Conservation (phyloP, 257 asterid species). For the Striga asiatica region DNA sequence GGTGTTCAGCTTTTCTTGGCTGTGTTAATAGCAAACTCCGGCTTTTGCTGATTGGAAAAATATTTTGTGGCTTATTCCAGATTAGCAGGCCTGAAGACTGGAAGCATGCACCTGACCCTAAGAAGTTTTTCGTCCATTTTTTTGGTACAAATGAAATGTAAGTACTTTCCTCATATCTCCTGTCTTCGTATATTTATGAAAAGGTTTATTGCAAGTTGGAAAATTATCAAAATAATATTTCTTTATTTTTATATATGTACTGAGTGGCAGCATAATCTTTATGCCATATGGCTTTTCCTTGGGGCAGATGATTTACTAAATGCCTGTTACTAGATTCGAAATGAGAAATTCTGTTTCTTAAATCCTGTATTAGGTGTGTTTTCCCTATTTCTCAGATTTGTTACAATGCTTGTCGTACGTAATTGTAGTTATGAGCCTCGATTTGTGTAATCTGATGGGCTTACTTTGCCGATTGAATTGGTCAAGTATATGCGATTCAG, state of each 20-base stretch:
- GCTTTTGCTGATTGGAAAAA: slow-evolving; percentile 18
- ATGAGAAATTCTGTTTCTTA: not conserved
- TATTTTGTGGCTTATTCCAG: slow-evolving; percentile 34
- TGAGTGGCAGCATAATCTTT: too few relatives aligned
- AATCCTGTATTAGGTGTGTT: too few relatives aligned
- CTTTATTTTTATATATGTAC: too few relatives aligned
- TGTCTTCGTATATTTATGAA: slow-evolving; percentile 3
- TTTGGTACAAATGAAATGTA: slow-evolving; percentile 90
- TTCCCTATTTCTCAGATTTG: too few relatives aligned
- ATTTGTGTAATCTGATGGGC: not conserved
- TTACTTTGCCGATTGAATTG: not conserved
- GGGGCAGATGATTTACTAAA: not conserved
- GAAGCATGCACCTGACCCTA: slow-evolving; percentile 65
- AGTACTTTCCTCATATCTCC: slow-evolving; percentile 21
- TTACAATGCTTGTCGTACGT: too few relatives aligned
- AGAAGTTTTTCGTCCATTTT: slow-evolving; percentile 81
- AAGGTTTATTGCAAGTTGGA: slow-evolving; percentile 5
- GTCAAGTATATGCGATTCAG: not conserved
- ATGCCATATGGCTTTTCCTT: slow-evolving; percentile 1
- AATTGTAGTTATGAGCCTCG: not conserved
- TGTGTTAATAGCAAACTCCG: not conserved
- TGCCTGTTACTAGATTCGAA: not conserved
- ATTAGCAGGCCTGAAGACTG: slow-evolving; percentile 83
- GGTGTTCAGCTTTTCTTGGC: slow-evolving; percentile 5
- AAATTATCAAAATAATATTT: too few relatives aligned